Conservation (phyloP, 805 yeast genomes). For the Candida krabiensis region DNA sequence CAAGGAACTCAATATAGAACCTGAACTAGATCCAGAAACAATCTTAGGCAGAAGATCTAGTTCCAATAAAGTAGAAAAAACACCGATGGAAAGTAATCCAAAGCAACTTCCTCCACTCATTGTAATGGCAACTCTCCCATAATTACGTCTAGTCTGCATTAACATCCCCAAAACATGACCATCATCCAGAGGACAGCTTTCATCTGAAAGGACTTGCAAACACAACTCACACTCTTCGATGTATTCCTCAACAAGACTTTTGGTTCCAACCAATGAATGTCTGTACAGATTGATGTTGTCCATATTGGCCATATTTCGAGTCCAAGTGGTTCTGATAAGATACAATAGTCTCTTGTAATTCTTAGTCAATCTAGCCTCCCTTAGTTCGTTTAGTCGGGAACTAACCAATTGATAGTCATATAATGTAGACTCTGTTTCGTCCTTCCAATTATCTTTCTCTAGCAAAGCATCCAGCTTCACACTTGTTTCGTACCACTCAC, state of each 20-base stretch:
- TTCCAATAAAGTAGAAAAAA: constrained; percentile 74
- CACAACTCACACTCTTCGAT: constrained; percentile 67
- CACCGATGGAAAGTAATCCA: constrained; percentile 92
- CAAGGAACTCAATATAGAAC: constrained; percentile 90
- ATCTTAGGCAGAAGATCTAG: constrained; percentile 78
- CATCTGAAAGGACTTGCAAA: constrained; percentile 40
- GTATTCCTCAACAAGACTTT: constrained; percentile 78
- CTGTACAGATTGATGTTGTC: constrained; percentile 77
- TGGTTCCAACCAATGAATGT: constrained; percentile 84
- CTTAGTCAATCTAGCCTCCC: constrained; percentile 52
- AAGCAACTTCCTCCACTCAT: constrained; percentile 95
- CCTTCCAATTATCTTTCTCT: constrained; percentile 74
- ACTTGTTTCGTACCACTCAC: constrained; percentile 69
- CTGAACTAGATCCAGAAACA: constrained; percentile 93
- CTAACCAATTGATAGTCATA: constrained; percentile 72
- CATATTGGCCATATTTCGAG: constrained; percentile 82
- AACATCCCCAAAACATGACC: constrained; percentile 72
- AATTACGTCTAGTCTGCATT: constrained; percentile 84
- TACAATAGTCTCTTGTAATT: constrained; percentile 67
- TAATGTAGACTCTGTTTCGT: constrained; percentile 53
- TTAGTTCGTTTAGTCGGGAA: constrained; percentile 53
- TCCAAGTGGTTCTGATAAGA: constrained; percentile 80
- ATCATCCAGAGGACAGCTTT: constrained; percentile 54
- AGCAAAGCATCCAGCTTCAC: constrained; percentile 61
- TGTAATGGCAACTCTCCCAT: constrained; percentile 93